Base-by-base conservation (phyloP, 208 protist species). In the Crithidia sp. region DNA sequence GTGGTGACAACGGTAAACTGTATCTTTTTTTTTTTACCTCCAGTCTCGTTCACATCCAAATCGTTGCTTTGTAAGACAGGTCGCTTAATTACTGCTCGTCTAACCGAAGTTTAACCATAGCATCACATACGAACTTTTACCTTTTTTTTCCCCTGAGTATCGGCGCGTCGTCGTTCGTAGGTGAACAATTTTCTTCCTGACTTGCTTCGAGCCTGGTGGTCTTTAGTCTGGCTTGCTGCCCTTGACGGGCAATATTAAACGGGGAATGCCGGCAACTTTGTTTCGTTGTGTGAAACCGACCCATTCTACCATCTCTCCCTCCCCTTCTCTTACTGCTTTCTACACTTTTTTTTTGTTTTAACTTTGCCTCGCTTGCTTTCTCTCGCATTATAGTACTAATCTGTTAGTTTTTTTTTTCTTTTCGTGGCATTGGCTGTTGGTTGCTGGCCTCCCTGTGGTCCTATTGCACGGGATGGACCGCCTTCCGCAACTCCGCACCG, bases 401-500 rank as follows among this genome's bases (percentile, higher is more conserved):
- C 16, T n/a, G 17, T n/a, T 61, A 16, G 39, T 45, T 39, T 69
- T 39, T 19, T 44, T 28, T 19, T 56, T 70, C 16, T 12, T 39
- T 40, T 9, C 37, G 19, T 12, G 37, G 4, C 45, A 17, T 14
- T 39, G 28, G 12, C 56, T n/a, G 7, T 19, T 71, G 40, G 66
- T 40, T 14, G 17, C 3, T 14, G 39, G 47, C 9, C 6, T 7
- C 3, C 40, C 50, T 36, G 0, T 36, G 7, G 57, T 45, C 45
- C 37, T 37, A 55, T 57, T 57, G 6, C 16, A 68, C 8, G 45
- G 0, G 64, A 78, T 81, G 73, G 77, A 81, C 60, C 65, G 71
- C 36, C 65, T 75, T 44, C 69, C 68, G 37, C 55, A 61, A 45
- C 60, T 74, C 28, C 73, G 66, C 17, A 58, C 65, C 5, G 56